Base-by-base conservation (phyloP, 2,329 filamentous ascomycete species). In the Aphanoascus verrucosus region DNA sequence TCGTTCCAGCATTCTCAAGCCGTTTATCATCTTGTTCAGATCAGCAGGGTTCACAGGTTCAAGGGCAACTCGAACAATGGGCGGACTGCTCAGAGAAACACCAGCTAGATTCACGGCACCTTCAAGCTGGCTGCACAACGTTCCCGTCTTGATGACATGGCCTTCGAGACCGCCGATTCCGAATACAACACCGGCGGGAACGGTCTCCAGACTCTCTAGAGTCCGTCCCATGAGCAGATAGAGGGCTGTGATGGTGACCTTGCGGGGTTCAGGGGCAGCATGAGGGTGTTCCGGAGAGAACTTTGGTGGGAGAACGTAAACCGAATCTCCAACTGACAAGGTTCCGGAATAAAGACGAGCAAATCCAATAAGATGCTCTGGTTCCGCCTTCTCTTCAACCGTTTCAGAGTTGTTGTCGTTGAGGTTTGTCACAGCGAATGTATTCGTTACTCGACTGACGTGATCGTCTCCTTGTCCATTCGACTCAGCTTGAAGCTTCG, bases 201-300 rank as follows among this genome's bases (percentile, higher is more conserved):
- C 91, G 0, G 85, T 85, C 14, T 81, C 79, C 0, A 98, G 78
- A 1, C 84, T 79, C 64, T 97, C 91, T 3, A 98, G 74, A 55
- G 85, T 85, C 55, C 91, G 80, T 31, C 93, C 93, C 93, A 98
- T 98, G 52, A 98, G 81, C 66, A 98, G 83, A 69, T 98, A 98
- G 1, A 98, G 75, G 1, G 87, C 87, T 14, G 84, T 90, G 49
- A 98, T 83, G 0, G 82, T 91, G 37, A 94, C 83, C 65, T 90
- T 89, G 59, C 86, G 79, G 0, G 90, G 89, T 58, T 83, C 80
- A 0, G 89, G 87, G 14, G 76, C 73, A 14, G 81, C 80, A 58
- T 88, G 78, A 1, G 88, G 86, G 48, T 84, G 77, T 1, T 84
- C 84, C 0, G 93, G 90, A 0, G 87, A 86, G 75, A 93, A 98